phyloP scores from a whole-genome alignment of 1,284 basidiomycete genomes.

The Leccinum discolor region DNA sequence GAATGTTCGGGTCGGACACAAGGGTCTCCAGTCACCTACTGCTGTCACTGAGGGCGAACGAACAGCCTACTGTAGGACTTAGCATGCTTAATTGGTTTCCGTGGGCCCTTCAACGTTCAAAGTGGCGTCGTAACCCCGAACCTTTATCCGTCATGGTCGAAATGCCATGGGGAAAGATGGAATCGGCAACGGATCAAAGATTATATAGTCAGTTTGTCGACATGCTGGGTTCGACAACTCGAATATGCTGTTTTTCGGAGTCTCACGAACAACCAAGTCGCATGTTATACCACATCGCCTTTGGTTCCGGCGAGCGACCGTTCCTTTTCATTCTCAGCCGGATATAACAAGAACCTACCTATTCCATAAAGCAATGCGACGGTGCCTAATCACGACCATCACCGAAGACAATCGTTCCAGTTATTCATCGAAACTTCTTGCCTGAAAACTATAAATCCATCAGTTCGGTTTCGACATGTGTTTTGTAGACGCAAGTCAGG shows the following conservation, averaged over 20 bases:
- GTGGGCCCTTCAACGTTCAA: background rate
- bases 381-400: background rate
- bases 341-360: background rate
- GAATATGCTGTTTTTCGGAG: background rate
- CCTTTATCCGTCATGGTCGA: background rate
- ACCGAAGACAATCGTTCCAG: background rate
- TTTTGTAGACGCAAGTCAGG: background rate
- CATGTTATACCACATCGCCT: background rate
- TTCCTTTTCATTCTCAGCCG: background rate
- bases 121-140: background rate
- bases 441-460: conserved; percentile 18
- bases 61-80: background rate
- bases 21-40: background rate
- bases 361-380: background rate
- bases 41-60: background rate
- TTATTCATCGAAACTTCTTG: conserved; percentile 3
- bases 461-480: no score
- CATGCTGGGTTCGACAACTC: background rate
- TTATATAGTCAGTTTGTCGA: background rate
- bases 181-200: background rate
- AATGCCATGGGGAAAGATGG: background rate
- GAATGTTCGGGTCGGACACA: background rate
- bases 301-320: background rate
- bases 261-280: background rate
- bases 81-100: background rate